Evolutionary conservation across 768 basidiomycete species (phyloP).

Genomic region (Coprinellus micaceus): DNA sequence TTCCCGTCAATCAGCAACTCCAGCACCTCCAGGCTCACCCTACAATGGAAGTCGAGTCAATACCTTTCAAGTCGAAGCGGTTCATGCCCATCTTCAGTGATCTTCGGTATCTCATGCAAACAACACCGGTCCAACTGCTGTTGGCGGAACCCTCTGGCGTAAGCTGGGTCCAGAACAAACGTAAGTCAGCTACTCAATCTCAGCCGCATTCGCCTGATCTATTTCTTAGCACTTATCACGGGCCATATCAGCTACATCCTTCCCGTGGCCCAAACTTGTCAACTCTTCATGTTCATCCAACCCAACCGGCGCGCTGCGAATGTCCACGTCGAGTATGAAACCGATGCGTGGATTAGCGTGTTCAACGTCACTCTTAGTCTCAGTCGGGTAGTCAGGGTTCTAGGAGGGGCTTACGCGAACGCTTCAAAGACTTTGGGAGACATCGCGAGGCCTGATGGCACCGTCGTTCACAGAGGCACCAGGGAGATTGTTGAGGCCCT

Average conservation of each 20-base stretch:
- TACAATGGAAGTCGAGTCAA: slow-evolving; percentile 73
- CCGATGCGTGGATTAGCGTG: slow-evolving; percentile 94
- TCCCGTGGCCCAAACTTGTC: slow-evolving; percentile 73
- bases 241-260: slow-evolving; percentile 61
- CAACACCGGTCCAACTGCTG: slow-evolving; percentile 71
- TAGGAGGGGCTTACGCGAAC: slow-evolving; percentile 76
- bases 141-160: slow-evolving; percentile 4
- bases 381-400: slow-evolving; percentile 82
- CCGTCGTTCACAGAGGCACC: slow-evolving; percentile 7
- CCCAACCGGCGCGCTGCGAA: slow-evolving; percentile 80
- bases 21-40: slow-evolving; percentile 13
- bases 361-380: slow-evolving; percentile 93
- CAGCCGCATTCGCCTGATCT: not conserved
- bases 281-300: slow-evolving; percentile 91
- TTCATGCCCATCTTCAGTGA: slow-evolving; percentile 95
- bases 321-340: slow-evolving; percentile 93
- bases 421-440: slow-evolving; percentile 7
- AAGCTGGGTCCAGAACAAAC: not conserved
- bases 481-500: slow-evolving; percentile 46
- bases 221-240: slow-evolving; percentile 43
- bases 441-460: not conserved
- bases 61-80: slow-evolving; percentile 90
- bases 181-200: not conserved
- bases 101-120: slow-evolving; percentile 81
- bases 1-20: slow-evolving; percentile 1